These are phyloP conservation scores for Raffaelea albimanens DNA, from an alignment of 2,329 filamentous ascomycete genomes.

Conservation along the genomic window DNA sequence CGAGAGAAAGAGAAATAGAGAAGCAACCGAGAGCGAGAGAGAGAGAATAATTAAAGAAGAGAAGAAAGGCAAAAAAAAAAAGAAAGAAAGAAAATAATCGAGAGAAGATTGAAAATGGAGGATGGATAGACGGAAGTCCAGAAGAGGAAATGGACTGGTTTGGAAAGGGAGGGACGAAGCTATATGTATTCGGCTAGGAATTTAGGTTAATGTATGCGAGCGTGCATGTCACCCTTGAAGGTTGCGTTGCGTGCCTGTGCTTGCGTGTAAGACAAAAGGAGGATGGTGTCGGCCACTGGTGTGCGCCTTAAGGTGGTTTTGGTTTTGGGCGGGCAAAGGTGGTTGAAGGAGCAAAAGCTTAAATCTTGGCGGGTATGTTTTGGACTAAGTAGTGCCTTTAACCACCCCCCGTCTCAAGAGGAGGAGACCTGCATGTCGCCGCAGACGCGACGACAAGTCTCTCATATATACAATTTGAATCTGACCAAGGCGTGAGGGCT, in stretches of 20 bases:
- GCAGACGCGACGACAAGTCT: too few relatives aligned
- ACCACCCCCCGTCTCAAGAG: too few relatives aligned
- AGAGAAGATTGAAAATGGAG: background rate
- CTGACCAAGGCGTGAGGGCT: too few relatives aligned
- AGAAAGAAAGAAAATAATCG: background rate
- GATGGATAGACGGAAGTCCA: background rate
- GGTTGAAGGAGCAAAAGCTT: background rate
- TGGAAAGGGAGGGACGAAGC: background rate
- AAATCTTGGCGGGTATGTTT: background rate
- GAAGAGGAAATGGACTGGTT: background rate
- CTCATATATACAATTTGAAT: too few relatives aligned
- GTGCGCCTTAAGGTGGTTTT: background rate
- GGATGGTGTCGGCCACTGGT: background rate
- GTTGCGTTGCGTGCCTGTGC: background rate
- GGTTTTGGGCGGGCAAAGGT: background rate
- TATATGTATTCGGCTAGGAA: conserved; percentile 4
- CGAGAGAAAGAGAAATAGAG: background rate
- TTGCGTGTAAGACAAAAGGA: conserved; percentile 1
- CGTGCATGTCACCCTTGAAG: background rate
- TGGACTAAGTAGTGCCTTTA: background rate
- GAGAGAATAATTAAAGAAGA: background rate
- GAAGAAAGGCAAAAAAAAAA: background rate
- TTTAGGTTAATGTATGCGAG: conserved; percentile 8
- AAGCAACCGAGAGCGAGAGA: background rate
- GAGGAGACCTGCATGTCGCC: background rate